Conservation (phyloP, 108 stramenopile genomes). For the Cylindrotheca fusiformis region DNA sequence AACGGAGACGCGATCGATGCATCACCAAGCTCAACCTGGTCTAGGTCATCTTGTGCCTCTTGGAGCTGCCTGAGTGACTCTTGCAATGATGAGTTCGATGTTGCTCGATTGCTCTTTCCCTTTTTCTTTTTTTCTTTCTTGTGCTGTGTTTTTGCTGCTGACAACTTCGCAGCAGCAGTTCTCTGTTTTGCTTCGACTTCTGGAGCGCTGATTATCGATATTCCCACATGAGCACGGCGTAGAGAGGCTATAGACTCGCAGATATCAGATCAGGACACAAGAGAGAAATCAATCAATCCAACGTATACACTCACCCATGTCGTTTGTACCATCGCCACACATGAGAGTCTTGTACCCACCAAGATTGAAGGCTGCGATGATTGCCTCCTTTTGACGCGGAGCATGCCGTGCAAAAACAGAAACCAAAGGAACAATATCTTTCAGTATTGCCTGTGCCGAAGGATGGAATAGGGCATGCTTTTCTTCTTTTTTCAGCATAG, state of each 20-base stretch:
- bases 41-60: slow-evolving; percentile 80
- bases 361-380: slow-evolving; percentile 88
- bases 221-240: slow-evolving; percentile 94
- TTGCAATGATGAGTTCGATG: slow-evolving; percentile 31
- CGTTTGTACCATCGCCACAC: slow-evolving; percentile 99
- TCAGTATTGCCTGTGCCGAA: slow-evolving; percentile 45
- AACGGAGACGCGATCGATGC: slow-evolving; percentile 98
- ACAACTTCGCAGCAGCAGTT: slow-evolving; percentile 40
- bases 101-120: slow-evolving; percentile 28
- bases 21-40: slow-evolving; percentile 86
- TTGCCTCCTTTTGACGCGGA: slow-evolving; percentile 95
- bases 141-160: slow-evolving; percentile 41
- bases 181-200: slow-evolving; percentile 88
- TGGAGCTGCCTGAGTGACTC: slow-evolving; percentile 53
- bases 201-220: slow-evolving; percentile 92
- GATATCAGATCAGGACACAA: too few species aligned
- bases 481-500: slow-evolving; percentile 9
- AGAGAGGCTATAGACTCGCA: slow-evolving; percentile 46
- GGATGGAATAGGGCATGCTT: slow-evolving; percentile 61
- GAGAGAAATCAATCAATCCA: too few species aligned
- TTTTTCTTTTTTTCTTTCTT: slow-evolving; percentile 44
- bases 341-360: slow-evolving; percentile 84
- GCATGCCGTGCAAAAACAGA: slow-evolving; percentile 95
- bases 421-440: slow-evolving; percentile 65
- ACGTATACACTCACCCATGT: slow-evolving; percentile 83